A percentile compares a stretch with the other conserved stretches of the same genome.
Conservation (phyloP, 1,139 yeast species). For the Taphrina confusa region DNA sequence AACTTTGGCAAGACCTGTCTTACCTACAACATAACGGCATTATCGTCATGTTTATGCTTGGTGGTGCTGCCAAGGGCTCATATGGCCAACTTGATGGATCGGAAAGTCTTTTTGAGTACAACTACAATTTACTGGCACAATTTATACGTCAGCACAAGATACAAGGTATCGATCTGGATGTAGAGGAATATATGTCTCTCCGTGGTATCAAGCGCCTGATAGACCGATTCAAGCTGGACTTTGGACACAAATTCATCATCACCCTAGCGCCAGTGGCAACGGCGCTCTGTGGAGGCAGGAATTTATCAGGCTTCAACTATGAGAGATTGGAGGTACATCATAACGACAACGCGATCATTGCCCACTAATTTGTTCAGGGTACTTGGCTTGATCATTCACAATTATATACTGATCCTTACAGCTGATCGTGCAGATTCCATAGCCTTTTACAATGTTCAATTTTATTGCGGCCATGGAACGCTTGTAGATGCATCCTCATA, state of each 20-base stretch:
- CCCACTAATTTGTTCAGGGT: too few species aligned
- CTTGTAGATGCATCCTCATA: background rate
- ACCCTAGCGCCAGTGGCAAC: constrained; percentile 31
- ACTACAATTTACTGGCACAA: background rate
- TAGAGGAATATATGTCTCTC: constrained; percentile 23
- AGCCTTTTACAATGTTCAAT: constrained; percentile 24
- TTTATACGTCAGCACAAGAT: background rate
- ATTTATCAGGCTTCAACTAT: constrained; percentile 27
- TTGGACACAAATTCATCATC: constrained; percentile 7
- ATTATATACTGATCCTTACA: too few species aligned
- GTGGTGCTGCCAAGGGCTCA: constrained; percentile 28
- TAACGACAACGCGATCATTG: too few species aligned
- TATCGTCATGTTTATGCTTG: constrained; percentile 22
- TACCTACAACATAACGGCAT: constrained; percentile 3
- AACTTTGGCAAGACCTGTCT: constrained; percentile 22
- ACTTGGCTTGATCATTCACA: too few species aligned
- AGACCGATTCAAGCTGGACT: constrained; percentile 7
- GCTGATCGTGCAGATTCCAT: constrained; percentile 5
- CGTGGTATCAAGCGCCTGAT: constrained; percentile 22
- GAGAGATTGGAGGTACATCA: background rate
- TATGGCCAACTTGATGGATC: constrained; percentile 9
- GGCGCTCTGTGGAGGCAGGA: constrained; percentile 11
- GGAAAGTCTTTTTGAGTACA: background rate
- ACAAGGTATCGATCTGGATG: constrained; percentile 26
- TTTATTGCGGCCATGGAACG: constrained; percentile 16